Conservation (phyloP, 805 yeast species). For the Lipomyces mesembrius region DNA sequence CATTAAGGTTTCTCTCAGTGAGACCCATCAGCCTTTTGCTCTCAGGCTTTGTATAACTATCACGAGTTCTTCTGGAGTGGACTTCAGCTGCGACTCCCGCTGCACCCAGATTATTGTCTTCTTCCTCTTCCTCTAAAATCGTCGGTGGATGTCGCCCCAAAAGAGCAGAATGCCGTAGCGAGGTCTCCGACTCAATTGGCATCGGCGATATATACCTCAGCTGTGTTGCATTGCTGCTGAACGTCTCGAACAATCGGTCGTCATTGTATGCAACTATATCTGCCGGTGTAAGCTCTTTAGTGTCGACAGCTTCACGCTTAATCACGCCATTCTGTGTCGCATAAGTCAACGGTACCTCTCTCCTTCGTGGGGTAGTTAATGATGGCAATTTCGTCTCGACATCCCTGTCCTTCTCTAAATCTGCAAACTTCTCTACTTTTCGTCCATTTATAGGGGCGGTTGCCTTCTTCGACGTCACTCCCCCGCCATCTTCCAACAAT, state of each 20-base stretch:
- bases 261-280: neutral
- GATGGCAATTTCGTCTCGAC: neutral
- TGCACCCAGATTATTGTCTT: neutral
- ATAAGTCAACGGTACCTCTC: neutral
- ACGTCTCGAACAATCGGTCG: slow-evolving; percentile 3
- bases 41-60: neutral
- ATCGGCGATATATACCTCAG: slow-evolving; percentile 1
- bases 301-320: neutral
- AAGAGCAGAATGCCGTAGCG: neutral
- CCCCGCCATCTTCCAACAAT: neutral
- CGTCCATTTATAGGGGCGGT: neutral
- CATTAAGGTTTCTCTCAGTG: neutral
- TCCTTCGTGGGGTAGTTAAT: neutral
- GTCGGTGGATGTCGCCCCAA: slow-evolving; percentile 8
- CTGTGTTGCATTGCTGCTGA: slow-evolving; percentile 12
- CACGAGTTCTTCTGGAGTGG: neutral
- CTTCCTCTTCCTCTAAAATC: slow-evolving; percentile 14
- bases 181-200: neutral
- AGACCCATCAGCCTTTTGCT: neutral
- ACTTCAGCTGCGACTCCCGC: neutral
- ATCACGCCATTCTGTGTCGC: neutral
- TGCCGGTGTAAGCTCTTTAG: neutral
- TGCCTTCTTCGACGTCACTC: neutral
- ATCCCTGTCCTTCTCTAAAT: neutral
- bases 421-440: neutral